Base-by-base conservation (phyloP, 2,329 filamentous ascomycete genomes). In the Penicillium sp. region DNA sequence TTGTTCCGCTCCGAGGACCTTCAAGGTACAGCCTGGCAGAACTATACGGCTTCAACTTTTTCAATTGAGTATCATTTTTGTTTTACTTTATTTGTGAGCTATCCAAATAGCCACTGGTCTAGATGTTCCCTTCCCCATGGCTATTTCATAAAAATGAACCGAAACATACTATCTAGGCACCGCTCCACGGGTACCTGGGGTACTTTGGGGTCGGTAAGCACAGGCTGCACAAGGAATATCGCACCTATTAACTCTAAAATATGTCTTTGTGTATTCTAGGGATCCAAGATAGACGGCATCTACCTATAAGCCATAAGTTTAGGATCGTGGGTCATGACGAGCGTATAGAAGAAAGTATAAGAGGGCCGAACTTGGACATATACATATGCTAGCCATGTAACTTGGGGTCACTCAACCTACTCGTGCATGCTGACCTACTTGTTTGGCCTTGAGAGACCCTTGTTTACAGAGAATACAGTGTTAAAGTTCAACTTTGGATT, bases 1-100 rank as follows among this genome's bases (percentile, higher is more conserved):
- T 72, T 74, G 56, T 56, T 73, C 71, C 73, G 54, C 2, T 41
- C 67, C 65, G 67, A 55, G 48, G 43, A 17, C 27, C n/a, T 21
- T 38, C 54, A n/a, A 48, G 33, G 23, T 17, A 41, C 43, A 9
- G 23, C 31, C 33, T 15, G 23, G 19, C 4, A n/a, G 19, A 12
- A 35, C 46, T 35, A 48, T 33, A 17, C 15, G 1, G 15, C 17
- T 29, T 29, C 42, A 29, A 19, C 5, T 19, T 19, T 15, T 29
- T n/a, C 2, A 41, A n/a, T 12, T 45, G 17, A 19, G 2, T 29
- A 4, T 19, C 17, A 4, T 12, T n/a, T 29, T 10, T 13, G 10
- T 6, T 29, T 29, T 10, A 13, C 9, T 9, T 43, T 27, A 12
- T 7, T 25, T 6, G 15, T 27, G 9, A 1, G 4, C 2, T 27